These are phyloP conservation scores for Pythium coloratum DNA, from an alignment of 352 stramenopile genomes.

Conservation along the genomic window DNA sequence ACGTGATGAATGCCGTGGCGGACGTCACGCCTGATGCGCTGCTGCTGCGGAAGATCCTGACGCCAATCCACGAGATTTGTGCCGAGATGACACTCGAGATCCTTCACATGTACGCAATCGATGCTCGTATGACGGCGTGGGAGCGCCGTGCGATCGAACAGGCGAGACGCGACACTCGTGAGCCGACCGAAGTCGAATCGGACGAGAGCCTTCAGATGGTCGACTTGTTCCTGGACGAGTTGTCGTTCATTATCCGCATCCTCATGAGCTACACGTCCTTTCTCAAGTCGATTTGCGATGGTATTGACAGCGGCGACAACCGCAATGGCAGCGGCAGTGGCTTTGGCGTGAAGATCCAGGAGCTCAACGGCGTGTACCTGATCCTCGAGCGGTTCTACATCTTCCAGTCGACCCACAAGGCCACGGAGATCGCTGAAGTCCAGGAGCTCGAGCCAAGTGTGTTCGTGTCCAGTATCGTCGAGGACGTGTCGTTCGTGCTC, in stretches of 20 bases:
- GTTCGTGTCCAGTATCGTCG: conserved; percentile 79
- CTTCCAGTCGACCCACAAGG: conserved; percentile 84
- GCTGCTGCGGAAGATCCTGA: conserved; percentile 49
- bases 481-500: conserved; percentile 84
- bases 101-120: conserved; percentile 67
- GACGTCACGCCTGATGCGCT: conserved; percentile 44
- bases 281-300: conserved; percentile 50
- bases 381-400: conserved; percentile 85
- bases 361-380: conserved; percentile 80
- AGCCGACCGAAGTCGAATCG: conserved; percentile 44
- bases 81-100: conserved; percentile 60
- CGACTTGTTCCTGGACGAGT: conserved; percentile 79
- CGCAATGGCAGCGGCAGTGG: conserved; percentile 14
- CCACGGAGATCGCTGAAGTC: conserved; percentile 75
- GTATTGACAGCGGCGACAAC: conserved; percentile 36
- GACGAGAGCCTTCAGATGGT: conserved; percentile 89
- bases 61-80: conserved; percentile 60
- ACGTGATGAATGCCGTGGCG: conserved; percentile 81
- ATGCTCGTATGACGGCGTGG: conserved; percentile 77
- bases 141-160: conserved; percentile 67
- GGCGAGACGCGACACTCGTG: conserved; percentile 39
- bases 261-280: conserved; percentile 70
- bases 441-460: conserved; percentile 68
- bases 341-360: conserved; percentile 66
- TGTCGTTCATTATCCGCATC: conserved; percentile 74